Conservation (phyloP, 202 grass and related monocot species). For the Dendrocalamus latiflorus region DNA sequence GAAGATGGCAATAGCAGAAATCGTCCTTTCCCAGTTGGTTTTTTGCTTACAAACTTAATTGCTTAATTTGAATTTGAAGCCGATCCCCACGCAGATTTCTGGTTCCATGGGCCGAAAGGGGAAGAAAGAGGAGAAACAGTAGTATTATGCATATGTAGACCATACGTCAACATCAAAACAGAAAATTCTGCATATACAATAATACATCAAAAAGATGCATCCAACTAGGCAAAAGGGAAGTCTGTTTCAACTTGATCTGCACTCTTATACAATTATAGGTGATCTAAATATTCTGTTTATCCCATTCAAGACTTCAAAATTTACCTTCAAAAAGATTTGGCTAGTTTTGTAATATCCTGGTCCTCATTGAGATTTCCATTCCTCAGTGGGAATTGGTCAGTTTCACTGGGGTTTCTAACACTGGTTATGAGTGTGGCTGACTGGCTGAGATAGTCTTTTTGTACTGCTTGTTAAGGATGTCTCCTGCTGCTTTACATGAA, state of each 20-base stretch:
- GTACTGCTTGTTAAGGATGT: not conserved
- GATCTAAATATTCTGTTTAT: too few species aligned
- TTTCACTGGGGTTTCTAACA: not conserved
- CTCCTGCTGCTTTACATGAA: not conserved
- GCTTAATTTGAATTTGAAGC: not conserved
- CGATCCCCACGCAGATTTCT: not conserved
- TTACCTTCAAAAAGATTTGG: not conserved
- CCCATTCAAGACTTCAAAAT: too few species aligned
- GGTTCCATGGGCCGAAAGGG: not conserved
- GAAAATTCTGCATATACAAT: not conserved
- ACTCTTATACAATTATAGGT: too few species aligned
- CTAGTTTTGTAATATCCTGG: not conserved
- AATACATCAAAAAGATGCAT: too few species aligned
- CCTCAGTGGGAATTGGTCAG: not conserved
- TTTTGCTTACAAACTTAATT: not conserved
- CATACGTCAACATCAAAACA: not conserved
- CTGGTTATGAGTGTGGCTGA: not conserved
- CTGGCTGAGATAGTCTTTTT: not conserved
- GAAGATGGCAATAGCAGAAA: too few species aligned
- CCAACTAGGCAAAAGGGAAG: too few species aligned
- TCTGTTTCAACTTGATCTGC: too few species aligned
- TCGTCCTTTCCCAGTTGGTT: not conserved
- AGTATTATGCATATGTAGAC: not conserved
- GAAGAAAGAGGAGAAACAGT: not conserved
- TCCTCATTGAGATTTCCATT: not conserved